These are phyloP conservation scores for Neocucurbitaria cava DNA, from an alignment of 2,329 filamentous ascomycete genomes.

Conservation along the genomic window DNA sequence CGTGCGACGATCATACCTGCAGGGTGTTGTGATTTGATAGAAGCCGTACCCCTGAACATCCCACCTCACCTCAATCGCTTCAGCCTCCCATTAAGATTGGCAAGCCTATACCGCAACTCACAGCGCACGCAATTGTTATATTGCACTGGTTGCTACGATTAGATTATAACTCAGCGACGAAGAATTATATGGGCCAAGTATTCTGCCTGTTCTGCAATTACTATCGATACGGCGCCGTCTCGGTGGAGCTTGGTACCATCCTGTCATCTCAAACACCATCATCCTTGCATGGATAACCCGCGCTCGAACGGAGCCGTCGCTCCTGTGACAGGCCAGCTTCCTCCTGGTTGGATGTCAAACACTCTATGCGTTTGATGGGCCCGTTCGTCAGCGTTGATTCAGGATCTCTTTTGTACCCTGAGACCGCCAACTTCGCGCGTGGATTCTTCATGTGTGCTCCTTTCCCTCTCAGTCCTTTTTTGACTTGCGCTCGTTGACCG, in stretches of 20 bases:
- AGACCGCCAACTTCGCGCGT: conserved; percentile 40
- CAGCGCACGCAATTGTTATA: neutral
- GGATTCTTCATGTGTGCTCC: conserved; percentile 24
- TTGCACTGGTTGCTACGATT: neutral
- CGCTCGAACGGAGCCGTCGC: conserved; percentile 10
- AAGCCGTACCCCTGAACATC: conserved; percentile 19
- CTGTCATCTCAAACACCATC: conserved; percentile 32
- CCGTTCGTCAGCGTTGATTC: conserved; percentile 38
- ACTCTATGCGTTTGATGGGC: conserved; percentile 46
- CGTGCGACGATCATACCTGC: conserved; percentile 21
- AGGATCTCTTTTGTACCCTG: conserved; percentile 40
- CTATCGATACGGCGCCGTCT: conserved; percentile 14
- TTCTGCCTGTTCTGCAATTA: conserved; percentile 6
- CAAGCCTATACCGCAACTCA: neutral
- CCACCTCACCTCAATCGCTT: conserved; percentile 20
- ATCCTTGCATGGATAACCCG: conserved; percentile 30
- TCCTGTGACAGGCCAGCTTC: conserved; percentile 37
- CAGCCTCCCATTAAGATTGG: conserved; percentile 16
- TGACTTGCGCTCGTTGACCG: conserved; percentile 16
- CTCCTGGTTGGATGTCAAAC: conserved; percentile 42
- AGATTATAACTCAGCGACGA: neutral
- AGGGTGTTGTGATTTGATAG: conserved; percentile 22
- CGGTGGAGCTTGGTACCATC: conserved; percentile 22
- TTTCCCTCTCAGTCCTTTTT: conserved; percentile 25
- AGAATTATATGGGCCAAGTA: neutral